Evolutionary conservation across 805 yeast species (phyloP).

Genomic region (Candida schatavii): DNA sequence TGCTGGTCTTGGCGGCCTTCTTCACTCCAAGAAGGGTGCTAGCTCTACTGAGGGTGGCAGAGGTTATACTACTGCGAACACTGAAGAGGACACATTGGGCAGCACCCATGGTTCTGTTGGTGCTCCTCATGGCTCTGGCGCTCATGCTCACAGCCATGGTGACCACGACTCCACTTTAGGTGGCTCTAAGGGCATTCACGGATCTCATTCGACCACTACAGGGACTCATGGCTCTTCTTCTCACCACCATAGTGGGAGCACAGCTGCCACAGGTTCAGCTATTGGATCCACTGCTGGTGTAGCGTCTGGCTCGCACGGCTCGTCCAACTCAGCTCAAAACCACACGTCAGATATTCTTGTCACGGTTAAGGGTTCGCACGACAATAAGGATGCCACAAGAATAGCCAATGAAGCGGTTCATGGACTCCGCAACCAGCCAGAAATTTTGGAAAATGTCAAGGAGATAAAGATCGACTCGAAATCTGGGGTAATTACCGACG

Average conservation of each 20-base stretch:
- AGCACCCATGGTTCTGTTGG: background rate
- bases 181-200: background rate
- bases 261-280: background rate
- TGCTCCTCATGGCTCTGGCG: background rate
- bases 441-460: slow-evolving; percentile 16
- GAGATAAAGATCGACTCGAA: slow-evolving; percentile 28
- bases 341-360: slow-evolving; percentile 20
- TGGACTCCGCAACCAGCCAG: slow-evolving; percentile 20
- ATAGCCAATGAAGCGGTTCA: slow-evolving; percentile 27
- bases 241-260: background rate
- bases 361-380: slow-evolving; percentile 27
- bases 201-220: background rate
- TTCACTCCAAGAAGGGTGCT: background rate
- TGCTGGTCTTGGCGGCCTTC: background rate
- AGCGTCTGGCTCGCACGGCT: background rate
- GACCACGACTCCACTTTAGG: background rate
- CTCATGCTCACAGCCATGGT: too few species aligned
- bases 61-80: background rate
- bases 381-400: slow-evolving; percentile 21
- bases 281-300: background rate
- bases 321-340: slow-evolving; percentile 1
- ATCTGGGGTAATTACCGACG: slow-evolving; percentile 29
- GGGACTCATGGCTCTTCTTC: background rate
- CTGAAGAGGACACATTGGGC: background rate
- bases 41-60: background rate